These are phyloP conservation scores for Artemisia argyi DNA, from an alignment of 129 eudicot genomes.

Conservation along the genomic window DNA sequence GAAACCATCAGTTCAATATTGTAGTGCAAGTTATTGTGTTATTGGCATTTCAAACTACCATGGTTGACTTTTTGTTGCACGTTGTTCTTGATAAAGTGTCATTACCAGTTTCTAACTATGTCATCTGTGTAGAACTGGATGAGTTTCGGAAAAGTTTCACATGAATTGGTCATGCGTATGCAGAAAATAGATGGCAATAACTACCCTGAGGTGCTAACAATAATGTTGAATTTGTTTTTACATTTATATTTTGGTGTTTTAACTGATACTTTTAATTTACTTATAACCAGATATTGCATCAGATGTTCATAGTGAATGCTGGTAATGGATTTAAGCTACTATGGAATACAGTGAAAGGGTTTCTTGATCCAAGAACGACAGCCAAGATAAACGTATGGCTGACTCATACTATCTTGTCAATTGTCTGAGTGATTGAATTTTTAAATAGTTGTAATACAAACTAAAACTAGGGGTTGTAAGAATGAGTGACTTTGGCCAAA, in stretches of 20 bases:
- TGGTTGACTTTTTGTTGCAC: not conserved
- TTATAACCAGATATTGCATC: conserved; percentile 67
- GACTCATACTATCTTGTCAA: no score
- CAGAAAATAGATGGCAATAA: conserved; percentile 90
- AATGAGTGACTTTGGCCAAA: no score
- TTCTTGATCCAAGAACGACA: conserved; percentile 92
- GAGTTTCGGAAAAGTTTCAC: conserved; percentile 93
- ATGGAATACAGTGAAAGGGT: conserved; percentile 79
- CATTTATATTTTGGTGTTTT: not conserved
- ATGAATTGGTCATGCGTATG: conserved; percentile 84
- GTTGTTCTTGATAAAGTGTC: not conserved
- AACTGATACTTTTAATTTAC: not conserved
- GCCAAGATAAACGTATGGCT: conserved; percentile 75
- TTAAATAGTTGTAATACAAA: not conserved
- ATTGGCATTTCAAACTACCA: no score
- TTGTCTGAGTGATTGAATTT: no score
- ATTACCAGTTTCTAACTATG: no score
- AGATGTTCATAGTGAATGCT: conserved; percentile 94
- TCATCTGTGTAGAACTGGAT: conserved; percentile 70
- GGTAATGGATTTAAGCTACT: conserved; percentile 76
- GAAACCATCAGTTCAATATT: no score
- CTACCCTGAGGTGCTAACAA: conserved; percentile 74
- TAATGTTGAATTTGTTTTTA: no score
- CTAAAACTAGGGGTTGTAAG: not conserved
- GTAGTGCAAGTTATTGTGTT: no score